phyloP scores from a whole-genome alignment of 257 asterid genomes.

The Dorcoceras hygrometricum region DNA sequence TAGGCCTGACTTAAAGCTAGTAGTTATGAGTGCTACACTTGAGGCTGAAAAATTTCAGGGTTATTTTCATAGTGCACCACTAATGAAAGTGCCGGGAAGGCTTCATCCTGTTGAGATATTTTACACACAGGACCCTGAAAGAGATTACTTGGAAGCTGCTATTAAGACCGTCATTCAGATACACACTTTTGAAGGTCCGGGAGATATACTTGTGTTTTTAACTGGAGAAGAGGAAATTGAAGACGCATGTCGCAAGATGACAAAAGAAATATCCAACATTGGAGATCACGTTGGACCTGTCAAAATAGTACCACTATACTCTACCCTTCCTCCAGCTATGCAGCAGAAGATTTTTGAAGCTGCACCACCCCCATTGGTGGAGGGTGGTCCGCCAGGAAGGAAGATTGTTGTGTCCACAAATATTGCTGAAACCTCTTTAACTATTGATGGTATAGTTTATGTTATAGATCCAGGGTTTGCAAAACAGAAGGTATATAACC shows the following conservation, averaged over 20 bases:
- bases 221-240: conserved; percentile 99
- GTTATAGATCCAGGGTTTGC: conserved; percentile 98
- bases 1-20: conserved; percentile 79
- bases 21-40: conserved; percentile 98
- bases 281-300: conserved; percentile 94
- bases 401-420: conserved; percentile 93
- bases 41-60: conserved; percentile 98
- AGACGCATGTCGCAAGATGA: conserved; percentile 87
- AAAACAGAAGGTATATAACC: conserved; percentile 90
- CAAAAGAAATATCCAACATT: conserved; percentile 66
- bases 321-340: conserved; percentile 97
- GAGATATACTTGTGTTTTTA: conserved; percentile 93
- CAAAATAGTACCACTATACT: conserved; percentile 82
- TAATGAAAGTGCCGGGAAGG: conserved; percentile 98
- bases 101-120: conserved; percentile 94
- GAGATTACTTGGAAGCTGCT: conserved; percentile 95
- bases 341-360: conserved; percentile 97
- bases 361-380: conserved; percentile 88
- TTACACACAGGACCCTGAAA: conserved; percentile 90
- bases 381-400: conserved; percentile 95
- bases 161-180: conserved; percentile 93
- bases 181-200: conserved; percentile 78
- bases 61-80: conserved; percentile 81
- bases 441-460: conserved; percentile 95
- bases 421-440: conserved; percentile 95